Evolutionary conservation across 768 basidiomycete species (phyloP), one percentile per base, ranked within the genome.

Genomic region (Exidia glandulosa): DNA sequence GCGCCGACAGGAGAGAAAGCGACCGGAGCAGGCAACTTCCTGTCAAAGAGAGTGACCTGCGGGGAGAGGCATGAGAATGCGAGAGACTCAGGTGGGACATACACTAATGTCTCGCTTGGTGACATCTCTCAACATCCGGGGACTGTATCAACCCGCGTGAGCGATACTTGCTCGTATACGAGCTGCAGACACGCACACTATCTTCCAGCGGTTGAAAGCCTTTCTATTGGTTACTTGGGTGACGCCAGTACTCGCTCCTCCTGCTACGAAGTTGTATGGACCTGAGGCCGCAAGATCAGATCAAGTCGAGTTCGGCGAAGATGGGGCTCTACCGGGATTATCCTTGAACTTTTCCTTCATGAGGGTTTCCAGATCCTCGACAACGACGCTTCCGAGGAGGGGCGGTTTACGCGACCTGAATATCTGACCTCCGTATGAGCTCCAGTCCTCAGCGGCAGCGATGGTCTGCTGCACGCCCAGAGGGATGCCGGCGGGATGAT

Each of bases 41-140:
- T 54, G 7, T 27, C 50, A 19, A 54, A 54, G 25, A 54, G 27
- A 7, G 25, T 31, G 16, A 54, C 50, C 50, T 54, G 10, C 27
- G 50, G 14, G 6, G 50, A 27, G 50, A 54, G 25, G 25, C 19
- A 19, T 45, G 41, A 45, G 23, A 14, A 23, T 19, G 2, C 19
- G 16, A 19, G 16, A 23, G 16, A n/a, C n/a, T n/a, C n/a, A n/a
- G n/a, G n/a, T 19, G 19, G 16, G 41, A 19, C 41, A 45, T 27
- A 54, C 50, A 23, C 14, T 13, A 27, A 54, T 54, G 9, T 69
- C 80, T n/a, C 88, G 79, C 23, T 72, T 68, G 3, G 81, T 81
- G 0, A 79, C 79, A 63, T 84, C 75, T 25, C 81, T 76, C 34
- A 91, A 79, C 87, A 90, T 89, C 7, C 85, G 81, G 2, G 90